Conservation (phyloP, 768 basidiomycete species). For the Phanerodontia chrysosporium region DNA sequence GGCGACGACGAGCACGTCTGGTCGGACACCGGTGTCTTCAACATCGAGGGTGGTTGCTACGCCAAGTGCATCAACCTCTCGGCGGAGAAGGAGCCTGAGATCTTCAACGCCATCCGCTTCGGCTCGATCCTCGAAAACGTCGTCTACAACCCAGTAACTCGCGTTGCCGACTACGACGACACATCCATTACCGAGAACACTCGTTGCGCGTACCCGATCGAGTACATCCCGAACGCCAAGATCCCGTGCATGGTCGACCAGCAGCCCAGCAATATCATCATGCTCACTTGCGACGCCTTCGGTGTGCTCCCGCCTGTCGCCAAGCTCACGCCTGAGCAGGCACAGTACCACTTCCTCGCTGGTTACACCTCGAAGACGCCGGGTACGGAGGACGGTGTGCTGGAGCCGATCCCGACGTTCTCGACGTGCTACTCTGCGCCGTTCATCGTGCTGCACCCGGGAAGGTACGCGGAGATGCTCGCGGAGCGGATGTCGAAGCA, state of each 20-base stretch:
- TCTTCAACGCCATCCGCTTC: slow-evolving; percentile 90
- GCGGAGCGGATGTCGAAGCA: slow-evolving; percentile 88
- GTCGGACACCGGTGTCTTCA: slow-evolving; percentile 98
- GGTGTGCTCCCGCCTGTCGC: slow-evolving; percentile 97
- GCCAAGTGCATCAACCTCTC: slow-evolving; percentile 98
- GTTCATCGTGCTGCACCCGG: slow-evolving; percentile 97
- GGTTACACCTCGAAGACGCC: slow-evolving; percentile 99
- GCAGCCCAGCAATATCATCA: slow-evolving; percentile 93
- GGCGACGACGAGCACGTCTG: slow-evolving; percentile 99
- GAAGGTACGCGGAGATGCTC: slow-evolving; percentile 95
- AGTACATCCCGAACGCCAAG: slow-evolving; percentile 91
- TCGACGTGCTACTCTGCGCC: slow-evolving; percentile 98
- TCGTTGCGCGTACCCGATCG: slow-evolving; percentile 98
- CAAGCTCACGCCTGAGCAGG: slow-evolving; percentile 89
- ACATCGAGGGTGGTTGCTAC: slow-evolving; percentile 99
- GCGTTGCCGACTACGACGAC: slow-evolving; percentile 92
- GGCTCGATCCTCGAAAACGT: slow-evolving; percentile 99
- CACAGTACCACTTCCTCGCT: slow-evolving; percentile 95
- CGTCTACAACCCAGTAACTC: slow-evolving; percentile 83
- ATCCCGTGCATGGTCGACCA: slow-evolving; percentile 85
- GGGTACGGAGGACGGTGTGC: slow-evolving; percentile 97
- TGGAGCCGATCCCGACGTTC: slow-evolving; percentile 98
- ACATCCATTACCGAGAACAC: slow-evolving; percentile 98
- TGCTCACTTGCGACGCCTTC: slow-evolving; percentile 97
- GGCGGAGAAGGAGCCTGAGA: slow-evolving; percentile 96